A percentile compares a stretch with the other conserved stretches of the same genome.
Evolutionary conservation across 169 alveolate genomes (phyloP).

Genomic region (Plasmodium gonderi): DNA sequence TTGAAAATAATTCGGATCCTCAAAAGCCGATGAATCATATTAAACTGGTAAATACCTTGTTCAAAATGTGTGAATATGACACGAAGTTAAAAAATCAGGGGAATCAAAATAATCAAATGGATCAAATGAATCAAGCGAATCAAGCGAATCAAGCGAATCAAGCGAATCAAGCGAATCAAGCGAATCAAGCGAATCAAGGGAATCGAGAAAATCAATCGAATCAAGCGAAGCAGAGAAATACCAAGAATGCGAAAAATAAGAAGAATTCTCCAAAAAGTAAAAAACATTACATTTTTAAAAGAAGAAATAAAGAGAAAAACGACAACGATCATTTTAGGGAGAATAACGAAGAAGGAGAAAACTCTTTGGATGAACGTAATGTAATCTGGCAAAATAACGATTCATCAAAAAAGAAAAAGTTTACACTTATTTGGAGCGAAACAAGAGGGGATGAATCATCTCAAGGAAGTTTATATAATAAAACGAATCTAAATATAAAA

Average conservation of each 20-base stretch:
- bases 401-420: slow-evolving; percentile 1
- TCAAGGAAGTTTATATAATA: not conserved
- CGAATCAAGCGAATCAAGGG: not conserved
- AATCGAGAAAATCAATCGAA: not conserved
- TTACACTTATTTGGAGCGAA: not conserved
- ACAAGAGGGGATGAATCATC: not conserved
- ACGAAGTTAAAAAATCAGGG: not conserved
- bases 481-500: not conserved
- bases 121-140: not conserved
- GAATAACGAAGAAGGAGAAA: not conserved
- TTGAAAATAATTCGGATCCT: not conserved
- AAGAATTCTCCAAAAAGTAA: not conserved
- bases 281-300: not conserved
- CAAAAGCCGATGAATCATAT: not conserved
- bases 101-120: not conserved
- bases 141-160: not conserved
- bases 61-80: not conserved
- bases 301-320: not conserved
- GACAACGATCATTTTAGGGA: not conserved
- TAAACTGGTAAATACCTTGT: not conserved
- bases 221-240: not conserved
- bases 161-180: not conserved
- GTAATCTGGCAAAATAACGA: not conserved
- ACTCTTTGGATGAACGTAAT: not conserved
- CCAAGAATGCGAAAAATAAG: not conserved